phyloP scores from a whole-genome alignment of 768 basidiomycete genomes.

The Amyloporia xantha region DNA sequence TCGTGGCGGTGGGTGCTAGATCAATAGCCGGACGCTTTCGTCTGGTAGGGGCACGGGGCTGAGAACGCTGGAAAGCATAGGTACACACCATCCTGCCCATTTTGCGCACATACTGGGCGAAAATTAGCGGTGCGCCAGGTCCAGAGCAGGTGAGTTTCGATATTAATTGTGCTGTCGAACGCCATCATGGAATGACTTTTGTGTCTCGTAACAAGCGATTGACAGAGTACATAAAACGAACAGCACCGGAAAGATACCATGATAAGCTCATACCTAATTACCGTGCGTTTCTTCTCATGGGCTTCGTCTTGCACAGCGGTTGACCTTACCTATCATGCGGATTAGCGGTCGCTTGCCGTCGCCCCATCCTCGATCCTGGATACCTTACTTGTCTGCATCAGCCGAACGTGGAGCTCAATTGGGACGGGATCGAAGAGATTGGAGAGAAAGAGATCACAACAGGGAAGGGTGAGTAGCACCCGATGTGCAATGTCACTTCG shows the following conservation, averaged over 20 bases:
- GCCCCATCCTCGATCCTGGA: constrained; percentile 27
- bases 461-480: constrained; percentile 22
- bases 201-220: not conserved
- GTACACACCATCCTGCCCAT: not conserved
- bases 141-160: not conserved
- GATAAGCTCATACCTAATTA: constrained; percentile 24
- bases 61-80: too few relatives aligned
- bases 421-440: constrained; percentile 16
- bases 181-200: too few relatives aligned
- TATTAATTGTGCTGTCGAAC: not conserved
- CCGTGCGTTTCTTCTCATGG: too few relatives aligned
- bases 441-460: constrained; percentile 19
- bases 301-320: not conserved
- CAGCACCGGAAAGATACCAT: constrained; percentile 25
- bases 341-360: constrained; percentile 21
- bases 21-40: not conserved
- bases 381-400: constrained; percentile 25
- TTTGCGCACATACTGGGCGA: not conserved
- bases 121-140: not conserved
- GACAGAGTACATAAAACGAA: constrained; percentile 14
- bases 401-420: constrained; percentile 24
- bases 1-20: constrained; percentile 3
- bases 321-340: not conserved
- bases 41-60: not conserved
- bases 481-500: too few relatives aligned